Conservation (phyloP, 2,329 filamentous ascomycete species). For the Colletotrichum eremochloae region DNA sequence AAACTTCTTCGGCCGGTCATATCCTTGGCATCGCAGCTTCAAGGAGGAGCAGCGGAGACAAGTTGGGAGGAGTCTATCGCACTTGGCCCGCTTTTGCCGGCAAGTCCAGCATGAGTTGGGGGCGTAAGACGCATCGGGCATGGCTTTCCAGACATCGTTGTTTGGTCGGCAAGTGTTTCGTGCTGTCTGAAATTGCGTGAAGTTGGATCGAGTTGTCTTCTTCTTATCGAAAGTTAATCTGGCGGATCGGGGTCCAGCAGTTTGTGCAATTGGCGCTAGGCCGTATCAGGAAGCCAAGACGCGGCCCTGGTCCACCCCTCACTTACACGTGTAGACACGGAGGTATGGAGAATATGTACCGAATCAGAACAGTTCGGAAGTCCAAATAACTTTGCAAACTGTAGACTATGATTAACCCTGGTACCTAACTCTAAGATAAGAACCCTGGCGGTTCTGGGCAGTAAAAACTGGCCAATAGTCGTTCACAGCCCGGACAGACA, state of each 20-base stretch:
- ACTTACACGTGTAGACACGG: background rate
- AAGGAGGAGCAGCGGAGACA: constrained; percentile 34
- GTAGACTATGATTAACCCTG: background rate
- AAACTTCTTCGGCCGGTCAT: constrained; percentile 28
- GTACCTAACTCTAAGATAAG: too few relatives aligned
- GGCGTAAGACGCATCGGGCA: constrained; percentile 30
- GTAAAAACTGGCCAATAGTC: too few relatives aligned
- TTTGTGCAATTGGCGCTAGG: constrained; percentile 17
- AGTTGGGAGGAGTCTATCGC: constrained; percentile 31
- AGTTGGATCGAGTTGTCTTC: background rate
- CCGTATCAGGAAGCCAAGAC: constrained; percentile 34
- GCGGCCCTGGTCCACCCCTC: constrained; percentile 26
- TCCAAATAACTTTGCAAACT: background rate
- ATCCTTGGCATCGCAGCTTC: constrained; percentile 36
- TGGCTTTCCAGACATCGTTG: constrained; percentile 29
- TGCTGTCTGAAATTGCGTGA: constrained; percentile 1
- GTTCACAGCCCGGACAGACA: too few relatives aligned
- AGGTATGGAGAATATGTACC: background rate
- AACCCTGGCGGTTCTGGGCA: too few relatives aligned
- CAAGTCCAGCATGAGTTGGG: constrained; percentile 36
- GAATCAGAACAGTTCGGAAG: background rate
- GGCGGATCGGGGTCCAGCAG: constrained; percentile 9
- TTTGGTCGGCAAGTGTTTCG: background rate
- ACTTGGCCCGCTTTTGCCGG: constrained; percentile 37
- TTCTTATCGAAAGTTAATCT: constrained; percentile 12